Percentiles rank a stretch among this genome's conserved stretches.
phyloP scores from a whole-genome alignment of 164 flowering plant species.

The Brasenia schreberi region DNA sequence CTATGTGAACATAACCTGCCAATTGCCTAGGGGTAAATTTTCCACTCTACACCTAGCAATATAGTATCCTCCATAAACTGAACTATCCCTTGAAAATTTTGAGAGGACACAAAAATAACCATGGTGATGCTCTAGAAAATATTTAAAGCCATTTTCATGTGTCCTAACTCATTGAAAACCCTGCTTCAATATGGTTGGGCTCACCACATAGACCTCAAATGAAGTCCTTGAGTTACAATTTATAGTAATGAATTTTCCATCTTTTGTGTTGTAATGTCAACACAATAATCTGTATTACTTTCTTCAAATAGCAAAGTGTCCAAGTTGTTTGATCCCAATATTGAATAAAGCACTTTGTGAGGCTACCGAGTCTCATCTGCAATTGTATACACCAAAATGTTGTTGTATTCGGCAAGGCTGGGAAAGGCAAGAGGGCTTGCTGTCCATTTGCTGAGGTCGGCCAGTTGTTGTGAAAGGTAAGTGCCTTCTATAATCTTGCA shows the following conservation, averaged over 20 bases:
- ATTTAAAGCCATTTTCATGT: slow-evolving; percentile 57
- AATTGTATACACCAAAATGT: slow-evolving; percentile 51
- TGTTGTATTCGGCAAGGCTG: slow-evolving; percentile 55
- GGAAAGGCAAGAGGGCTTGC: too few species aligned
- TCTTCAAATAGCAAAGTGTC: slow-evolving; percentile 43
- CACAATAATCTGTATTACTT: slow-evolving; percentile 58
- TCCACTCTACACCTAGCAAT: slow-evolving; percentile 45
- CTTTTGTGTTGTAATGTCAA: slow-evolving; percentile 91
- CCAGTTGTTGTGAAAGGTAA: too few species aligned
- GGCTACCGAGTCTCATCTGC: slow-evolving; percentile 73
- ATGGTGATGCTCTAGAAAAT: slow-evolving; percentile 79
- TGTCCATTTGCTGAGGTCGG: too few species aligned
- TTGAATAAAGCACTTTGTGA: slow-evolving; percentile 53
- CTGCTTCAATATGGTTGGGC: slow-evolving; percentile 37
- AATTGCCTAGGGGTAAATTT: slow-evolving; percentile 27
- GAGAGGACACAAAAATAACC: slow-evolving; percentile 75
- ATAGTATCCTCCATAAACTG: slow-evolving; percentile 29
- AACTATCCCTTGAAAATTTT: slow-evolving; percentile 22
- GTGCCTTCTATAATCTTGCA: too few species aligned
- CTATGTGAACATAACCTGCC: too few species aligned
- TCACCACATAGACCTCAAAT: slow-evolving; percentile 80
- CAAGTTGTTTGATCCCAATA: slow-evolving; percentile 29
- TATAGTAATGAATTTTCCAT: slow-evolving; percentile 83
- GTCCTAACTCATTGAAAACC: slow-evolving; percentile 38
- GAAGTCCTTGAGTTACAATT: slow-evolving; percentile 94